A percentile compares a stretch with the other conserved stretches of the same genome.
phyloP scores from a whole-genome alignment of 805 yeast genomes.

The Grigorovia jiainica region DNA sequence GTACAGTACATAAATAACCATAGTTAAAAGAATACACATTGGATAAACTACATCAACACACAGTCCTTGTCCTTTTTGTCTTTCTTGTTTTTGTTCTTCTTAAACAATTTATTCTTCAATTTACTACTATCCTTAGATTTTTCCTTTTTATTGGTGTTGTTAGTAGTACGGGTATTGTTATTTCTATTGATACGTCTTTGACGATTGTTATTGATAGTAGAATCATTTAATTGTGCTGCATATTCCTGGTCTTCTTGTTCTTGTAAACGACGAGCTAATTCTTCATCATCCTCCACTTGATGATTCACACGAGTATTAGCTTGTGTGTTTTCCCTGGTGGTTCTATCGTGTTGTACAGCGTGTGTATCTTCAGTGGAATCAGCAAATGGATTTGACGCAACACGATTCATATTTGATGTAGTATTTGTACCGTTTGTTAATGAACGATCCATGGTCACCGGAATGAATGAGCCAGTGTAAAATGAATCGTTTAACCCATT shows the following conservation, averaged over 20 bases:
- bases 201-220: slow-evolving; percentile 31
- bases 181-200: not conserved
- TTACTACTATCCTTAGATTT: slow-evolving; percentile 1
- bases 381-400: slow-evolving; percentile 17
- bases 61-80: slow-evolving; percentile 4
- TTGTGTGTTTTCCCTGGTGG: not conserved
- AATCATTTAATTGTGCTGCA: slow-evolving; percentile 27
- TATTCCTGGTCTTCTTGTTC: slow-evolving; percentile 47
- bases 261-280: slow-evolving; percentile 38
- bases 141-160: not conserved
- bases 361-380: slow-evolving; percentile 7
- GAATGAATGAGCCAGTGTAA: slow-evolving; percentile 56
- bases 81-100: slow-evolving; percentile 2
- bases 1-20: too few relatives aligned
- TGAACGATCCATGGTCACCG: slow-evolving; percentile 20
- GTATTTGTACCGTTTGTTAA: slow-evolving; percentile 1
- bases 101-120: not conserved
- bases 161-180: not conserved
- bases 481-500: slow-evolving; percentile 64
- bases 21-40: too few relatives aligned
- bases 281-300: slow-evolving; percentile 31
- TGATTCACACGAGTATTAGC: slow-evolving; percentile 1
- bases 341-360: not conserved
- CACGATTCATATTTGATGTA: slow-evolving; percentile 1
- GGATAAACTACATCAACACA: slow-evolving; percentile 3